These are phyloP conservation scores for Aspergillus persii DNA, from an alignment of 2,329 filamentous ascomycete genomes.

Conservation along the genomic window DNA sequence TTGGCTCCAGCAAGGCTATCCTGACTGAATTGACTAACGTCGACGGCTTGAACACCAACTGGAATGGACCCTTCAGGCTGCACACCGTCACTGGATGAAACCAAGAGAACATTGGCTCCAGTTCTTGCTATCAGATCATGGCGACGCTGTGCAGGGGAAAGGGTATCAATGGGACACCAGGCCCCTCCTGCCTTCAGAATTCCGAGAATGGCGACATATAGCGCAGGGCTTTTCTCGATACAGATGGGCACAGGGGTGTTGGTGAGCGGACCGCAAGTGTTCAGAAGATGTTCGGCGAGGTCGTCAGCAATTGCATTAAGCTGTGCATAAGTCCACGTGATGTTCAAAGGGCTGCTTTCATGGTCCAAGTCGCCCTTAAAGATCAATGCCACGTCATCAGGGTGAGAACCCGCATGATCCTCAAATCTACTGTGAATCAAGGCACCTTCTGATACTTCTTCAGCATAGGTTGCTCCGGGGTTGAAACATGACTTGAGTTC, in stretches of 20 bases:
- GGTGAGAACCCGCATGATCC: conserved; percentile 21
- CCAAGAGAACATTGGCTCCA: conserved; percentile 28
- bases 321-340: conserved; percentile 34
- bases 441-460: conserved; percentile 12
- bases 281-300: conserved; percentile 30
- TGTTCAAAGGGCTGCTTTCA: conserved; percentile 16
- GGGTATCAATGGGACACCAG: conserved; percentile 43
- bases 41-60: conserved; percentile 25
- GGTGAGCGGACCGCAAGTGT: conserved; percentile 23
- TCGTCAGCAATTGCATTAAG: conserved; percentile 34
- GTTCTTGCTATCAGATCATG: conserved; percentile 40
- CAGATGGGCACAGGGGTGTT: conserved; percentile 36
- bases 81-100: conserved; percentile 21
- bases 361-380: conserved; percentile 29
- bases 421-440: conserved; percentile 32
- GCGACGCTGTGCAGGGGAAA: conserved; percentile 38
- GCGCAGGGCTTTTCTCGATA: conserved; percentile 38
- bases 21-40: conserved; percentile 24
- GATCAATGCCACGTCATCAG: conserved; percentile 27
- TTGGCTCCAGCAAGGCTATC: background rate
- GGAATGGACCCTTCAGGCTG: conserved; percentile 28
- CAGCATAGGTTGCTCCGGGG: conserved; percentile 8
- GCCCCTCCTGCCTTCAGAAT: conserved; percentile 44
- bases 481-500: conserved; percentile 23
- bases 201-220: conserved; percentile 43